Evolutionary conservation across 345 rosid genomes (phyloP), one percentile per base, ranked within the genome.

Genomic region (Gossypium australe): DNA sequence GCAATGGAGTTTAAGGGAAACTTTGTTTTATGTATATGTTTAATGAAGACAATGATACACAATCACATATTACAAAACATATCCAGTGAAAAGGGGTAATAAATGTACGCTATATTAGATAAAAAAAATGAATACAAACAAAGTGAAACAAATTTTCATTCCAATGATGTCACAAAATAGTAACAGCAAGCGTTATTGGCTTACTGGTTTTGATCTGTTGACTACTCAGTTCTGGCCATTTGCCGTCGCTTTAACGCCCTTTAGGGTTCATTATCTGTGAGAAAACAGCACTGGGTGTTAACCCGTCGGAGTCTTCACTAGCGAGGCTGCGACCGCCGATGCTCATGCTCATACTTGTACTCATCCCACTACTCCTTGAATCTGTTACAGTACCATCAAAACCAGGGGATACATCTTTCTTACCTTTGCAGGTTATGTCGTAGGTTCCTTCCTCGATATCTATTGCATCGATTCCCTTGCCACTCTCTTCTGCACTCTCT

Each of bases 261-360:
- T 93, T 92, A 1, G 98, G 98, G 83, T 95, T 91, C 99, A 95
- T 95, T 84, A 95, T 93, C 82, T 95, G 99, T 16, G 98, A 95
- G 87, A 95, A 95, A 49, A 95, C 94, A 11, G 97, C 93, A 48
- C 98, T 95, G 11, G 98, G 98, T 14, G 98, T 93, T 80, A 95
- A 84, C 68, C 98, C 98, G 34, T 93, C 97, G 0, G 99, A 93
- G 86, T 89, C 99, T 81, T 90, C 96, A 16, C 98, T 95, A 0
- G 94, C 97, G 25, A 95, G 86, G 88, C 99, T 95, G 79, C 93
- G 87, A 8, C 98, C 98, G 1, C 98, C 99, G 2, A 95, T 85
- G 86, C 97, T 95, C 96, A 90, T 93, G 72, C 93, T 94, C 79
- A 93, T 89, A 43, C 97, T 93, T 34, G 38, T 34, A 75, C 93